A percentile compares a stretch with the other conserved stretches of the same genome.
These are phyloP conservation scores for Phytophthora multivora DNA, from an alignment of 352 stramenopile genomes.

Conservation along the genomic window DNA sequence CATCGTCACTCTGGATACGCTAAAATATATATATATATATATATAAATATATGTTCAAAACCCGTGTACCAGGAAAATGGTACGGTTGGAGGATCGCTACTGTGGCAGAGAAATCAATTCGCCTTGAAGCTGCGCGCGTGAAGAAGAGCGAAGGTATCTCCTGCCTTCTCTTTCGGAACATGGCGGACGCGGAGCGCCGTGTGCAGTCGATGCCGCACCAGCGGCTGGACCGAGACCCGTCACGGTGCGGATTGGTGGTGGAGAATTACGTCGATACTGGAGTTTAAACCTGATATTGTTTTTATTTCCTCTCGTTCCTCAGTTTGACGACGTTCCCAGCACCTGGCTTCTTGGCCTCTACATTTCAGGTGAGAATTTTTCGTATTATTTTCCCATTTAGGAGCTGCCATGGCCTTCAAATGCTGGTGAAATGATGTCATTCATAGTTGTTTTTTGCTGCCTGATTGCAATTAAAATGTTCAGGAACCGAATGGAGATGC, in stretches of 20 bases:
- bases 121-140: slow-evolving; percentile 27
- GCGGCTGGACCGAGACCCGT: slow-evolving; percentile 56
- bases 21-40: no score
- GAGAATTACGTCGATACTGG: neutral
- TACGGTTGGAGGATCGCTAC: neutral
- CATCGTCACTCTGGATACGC: slow-evolving; percentile 10
- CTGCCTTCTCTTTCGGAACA: slow-evolving; percentile 5
- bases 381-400: neutral
- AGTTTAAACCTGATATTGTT: neutral
- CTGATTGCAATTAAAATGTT: neutral
- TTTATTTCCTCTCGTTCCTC: neutral
- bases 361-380: slow-evolving; percentile 41
- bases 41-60: neutral
- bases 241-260: slow-evolving; percentile 35
- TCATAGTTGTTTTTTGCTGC: neutral
- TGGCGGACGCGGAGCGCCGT: slow-evolving; percentile 35
- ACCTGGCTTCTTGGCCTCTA: slow-evolving; percentile 57
- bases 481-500: slow-evolving; percentile 24
- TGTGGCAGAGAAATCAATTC: slow-evolving; percentile 29
- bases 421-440: neutral
- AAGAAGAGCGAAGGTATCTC: slow-evolving; percentile 3
- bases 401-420: neutral
- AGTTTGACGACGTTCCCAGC: slow-evolving; percentile 77
- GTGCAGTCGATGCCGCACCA: slow-evolving; percentile 53
- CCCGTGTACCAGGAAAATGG: neutral